Percentiles rank a stretch among this genome's conserved stretches.
These are phyloP conservation scores for Xylaria sp. DNA, from an alignment of 2,329 filamentous ascomycete genomes.

Conservation along the genomic window DNA sequence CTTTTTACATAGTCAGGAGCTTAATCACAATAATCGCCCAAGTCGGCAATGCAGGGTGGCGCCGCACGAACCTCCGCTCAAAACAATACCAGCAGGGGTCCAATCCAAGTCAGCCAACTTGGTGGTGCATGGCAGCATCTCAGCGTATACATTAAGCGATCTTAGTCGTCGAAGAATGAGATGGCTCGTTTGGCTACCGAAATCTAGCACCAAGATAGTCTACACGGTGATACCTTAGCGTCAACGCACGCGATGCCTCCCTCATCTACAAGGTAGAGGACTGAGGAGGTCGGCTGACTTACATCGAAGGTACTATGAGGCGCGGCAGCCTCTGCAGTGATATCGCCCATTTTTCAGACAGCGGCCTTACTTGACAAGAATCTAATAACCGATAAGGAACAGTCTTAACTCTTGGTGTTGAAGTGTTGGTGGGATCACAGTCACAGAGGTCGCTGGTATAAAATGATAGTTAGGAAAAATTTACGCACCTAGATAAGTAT, in stretches of 20 bases:
- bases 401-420: slow-evolving; percentile 8
- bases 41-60: slow-evolving; percentile 6
- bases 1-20: slow-evolving; percentile 41
- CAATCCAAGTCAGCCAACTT: slow-evolving; percentile 80
- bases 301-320: slow-evolving; percentile 54
- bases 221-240: slow-evolving; percentile 55
- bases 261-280: background rate
- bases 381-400: slow-evolving; percentile 6
- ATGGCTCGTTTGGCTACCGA: slow-evolving; percentile 74
- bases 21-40: slow-evolving; percentile 3
- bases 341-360: slow-evolving; percentile 19
- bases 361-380: slow-evolving; percentile 1
- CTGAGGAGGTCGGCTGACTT: slow-evolving; percentile 35
- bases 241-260: slow-evolving; percentile 21
- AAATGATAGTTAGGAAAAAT: slow-evolving; percentile 2
- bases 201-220: slow-evolving; percentile 78
- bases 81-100: slow-evolving; percentile 85
- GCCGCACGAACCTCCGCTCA: slow-evolving; percentile 70
- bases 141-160: slow-evolving; percentile 80
- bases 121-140: slow-evolving; percentile 88
- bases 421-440: background rate
- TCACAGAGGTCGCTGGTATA: background rate
- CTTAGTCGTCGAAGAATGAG: slow-evolving; percentile 80
- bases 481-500: slow-evolving; percentile 4
- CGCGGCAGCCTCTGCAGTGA: slow-evolving; percentile 41